phyloP scores from a whole-genome alignment of 192 early-diverging fungal species.

The Podila minutissima region DNA sequence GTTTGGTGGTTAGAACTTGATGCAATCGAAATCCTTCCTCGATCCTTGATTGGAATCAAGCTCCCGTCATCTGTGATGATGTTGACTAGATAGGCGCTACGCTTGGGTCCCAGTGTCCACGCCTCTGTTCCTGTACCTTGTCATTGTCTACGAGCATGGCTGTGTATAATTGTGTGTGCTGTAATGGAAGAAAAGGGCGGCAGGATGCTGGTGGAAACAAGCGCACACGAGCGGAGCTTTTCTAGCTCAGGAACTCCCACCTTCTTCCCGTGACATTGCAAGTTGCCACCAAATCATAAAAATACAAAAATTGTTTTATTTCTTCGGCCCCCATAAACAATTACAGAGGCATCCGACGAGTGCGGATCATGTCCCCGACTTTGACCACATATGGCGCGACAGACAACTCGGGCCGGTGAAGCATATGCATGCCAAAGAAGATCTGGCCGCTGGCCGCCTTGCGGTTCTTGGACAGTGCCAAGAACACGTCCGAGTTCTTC shows the following conservation, averaged over 20 bases:
- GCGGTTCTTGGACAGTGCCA: conserved; percentile 60
- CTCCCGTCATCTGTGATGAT: neutral
- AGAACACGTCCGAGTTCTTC: conserved; percentile 70
- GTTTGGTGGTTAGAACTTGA: neutral
- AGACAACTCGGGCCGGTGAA: conserved; percentile 55
- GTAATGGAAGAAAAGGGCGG: neutral
- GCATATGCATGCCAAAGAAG: conserved; percentile 62
- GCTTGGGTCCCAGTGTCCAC: neutral
- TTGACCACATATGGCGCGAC: conserved; percentile 39
- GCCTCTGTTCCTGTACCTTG: neutral
- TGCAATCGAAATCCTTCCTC: neutral
- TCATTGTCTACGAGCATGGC: conserved; percentile 2
- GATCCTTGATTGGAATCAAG: neutral
- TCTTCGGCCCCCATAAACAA: neutral
- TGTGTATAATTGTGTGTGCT: neutral
- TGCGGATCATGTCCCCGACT: conserved; percentile 36
- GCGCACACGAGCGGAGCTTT: too few relatives aligned
- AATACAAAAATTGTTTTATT: neutral
- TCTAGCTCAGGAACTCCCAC: too few relatives aligned
- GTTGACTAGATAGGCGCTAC: neutral
- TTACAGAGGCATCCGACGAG: conserved; percentile 3
- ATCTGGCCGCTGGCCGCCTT: conserved; percentile 57
- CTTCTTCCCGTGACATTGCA: too few relatives aligned
- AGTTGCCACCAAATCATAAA: neutral
- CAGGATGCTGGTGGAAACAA: neutral